phyloP scores from a whole-genome alignment of 768 basidiomycete species.

The Gymnopilus dilepis region DNA sequence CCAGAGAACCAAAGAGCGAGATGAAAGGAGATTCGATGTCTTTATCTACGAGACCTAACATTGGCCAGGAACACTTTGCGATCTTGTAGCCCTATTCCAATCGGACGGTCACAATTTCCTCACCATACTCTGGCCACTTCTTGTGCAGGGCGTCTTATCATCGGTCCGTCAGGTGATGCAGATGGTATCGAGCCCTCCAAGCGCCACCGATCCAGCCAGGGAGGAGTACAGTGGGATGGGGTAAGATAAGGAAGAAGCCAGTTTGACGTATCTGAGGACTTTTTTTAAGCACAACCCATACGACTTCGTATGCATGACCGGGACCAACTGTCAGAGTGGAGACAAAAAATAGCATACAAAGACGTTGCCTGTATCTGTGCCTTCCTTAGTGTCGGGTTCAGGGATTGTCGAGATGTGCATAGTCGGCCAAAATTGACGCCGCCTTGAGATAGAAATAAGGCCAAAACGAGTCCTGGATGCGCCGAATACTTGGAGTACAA shows the following conservation, averaged over 20 bases:
- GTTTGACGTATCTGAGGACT: neutral
- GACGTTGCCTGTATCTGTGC: no score
- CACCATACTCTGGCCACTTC: neutral
- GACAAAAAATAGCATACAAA: no score
- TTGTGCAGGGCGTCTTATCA: neutral
- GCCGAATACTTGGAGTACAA: no score
- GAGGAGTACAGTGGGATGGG: neutral
- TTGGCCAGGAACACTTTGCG: no score
- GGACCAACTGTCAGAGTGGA: neutral
- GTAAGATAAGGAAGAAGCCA: conserved; percentile 4
- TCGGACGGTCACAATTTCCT: no score
- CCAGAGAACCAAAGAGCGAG: neutral
- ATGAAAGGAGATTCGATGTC: neutral
- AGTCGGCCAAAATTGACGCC: no score
- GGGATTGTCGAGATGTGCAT: no score
- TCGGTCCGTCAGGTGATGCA: neutral
- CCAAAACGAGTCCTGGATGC: no score
- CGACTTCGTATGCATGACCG: neutral
- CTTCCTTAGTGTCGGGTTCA: no score
- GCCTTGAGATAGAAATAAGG: no score
- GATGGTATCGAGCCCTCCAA: neutral
- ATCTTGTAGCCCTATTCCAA: no score
- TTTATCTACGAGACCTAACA: neutral
- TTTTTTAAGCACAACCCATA: neutral
- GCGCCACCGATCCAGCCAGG: neutral